Conservation (phyloP, 257 asterid genomes). For the Nicotiana otophora region DNA sequence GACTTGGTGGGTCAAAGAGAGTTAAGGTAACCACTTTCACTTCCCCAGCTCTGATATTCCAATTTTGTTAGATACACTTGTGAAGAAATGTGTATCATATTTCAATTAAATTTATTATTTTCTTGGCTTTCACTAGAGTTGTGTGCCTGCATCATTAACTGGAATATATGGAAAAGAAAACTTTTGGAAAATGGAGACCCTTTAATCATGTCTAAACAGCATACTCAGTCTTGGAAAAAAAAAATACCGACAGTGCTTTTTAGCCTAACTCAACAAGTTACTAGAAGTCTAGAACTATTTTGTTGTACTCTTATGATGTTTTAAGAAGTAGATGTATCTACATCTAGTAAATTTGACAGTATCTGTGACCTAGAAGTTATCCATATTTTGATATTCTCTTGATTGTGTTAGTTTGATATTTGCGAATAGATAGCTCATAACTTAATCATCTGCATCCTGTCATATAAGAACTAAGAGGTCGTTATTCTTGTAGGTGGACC, state of each 20-base stretch:
- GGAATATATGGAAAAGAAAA: not conserved
- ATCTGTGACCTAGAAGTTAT: not conserved
- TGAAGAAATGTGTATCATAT: not conserved
- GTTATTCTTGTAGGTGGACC: not conserved
- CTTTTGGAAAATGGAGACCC: not conserved
- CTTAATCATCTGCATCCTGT: not conserved
- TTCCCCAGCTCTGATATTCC: not conserved
- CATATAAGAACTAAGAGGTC: not conserved
- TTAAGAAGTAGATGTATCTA: not conserved
- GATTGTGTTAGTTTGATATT: not conserved
- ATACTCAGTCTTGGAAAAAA: not conserved
- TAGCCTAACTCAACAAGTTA: not conserved
- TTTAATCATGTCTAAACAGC: not conserved
- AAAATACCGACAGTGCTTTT: not conserved
- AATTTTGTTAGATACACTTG: not conserved
- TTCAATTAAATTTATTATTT: not conserved
- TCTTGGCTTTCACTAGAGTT: not conserved
- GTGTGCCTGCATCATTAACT: not conserved
- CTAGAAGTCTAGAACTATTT: not conserved
- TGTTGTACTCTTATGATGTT: not conserved
- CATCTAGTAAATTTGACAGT: not conserved
- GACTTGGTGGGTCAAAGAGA: constrained; percentile 62
- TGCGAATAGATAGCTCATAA: not conserved
- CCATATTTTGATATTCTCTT: not conserved
- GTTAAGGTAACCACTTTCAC: constrained; percentile 55